Base-by-base conservation (phyloP, 768 basidiomycete genomes). In the Nevesoporus exiguus region DNA sequence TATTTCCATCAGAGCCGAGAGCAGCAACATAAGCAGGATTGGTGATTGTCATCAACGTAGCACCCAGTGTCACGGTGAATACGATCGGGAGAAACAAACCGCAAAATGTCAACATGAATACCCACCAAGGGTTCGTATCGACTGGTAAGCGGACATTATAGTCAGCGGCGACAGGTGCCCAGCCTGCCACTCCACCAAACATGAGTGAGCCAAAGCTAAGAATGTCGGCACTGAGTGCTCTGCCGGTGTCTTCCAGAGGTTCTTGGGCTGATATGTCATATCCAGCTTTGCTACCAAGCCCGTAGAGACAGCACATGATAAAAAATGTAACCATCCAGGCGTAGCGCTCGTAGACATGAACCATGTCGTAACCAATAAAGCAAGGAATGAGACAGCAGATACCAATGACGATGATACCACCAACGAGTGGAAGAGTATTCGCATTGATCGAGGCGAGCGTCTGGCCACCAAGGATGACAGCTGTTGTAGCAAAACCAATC, bases 401-500 rank as follows among this genome's bases (percentile, higher is more conserved):
- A 11, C 70, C 70, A 25, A 79, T 70, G 37, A 83, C 75, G 49
- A 80, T 72, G 51, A 82, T 74, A 31, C 79, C 80, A 3, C 71
- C 79, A 14, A 75, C 70, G 13, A 82, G 73, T 0, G 79, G 73
- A 4, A 81, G 72, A 0, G 73, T 73, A 9, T 69, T 71, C 21
- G 76, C 62, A 49, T 76, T 76, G 54, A 80, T 70, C 11, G 76
- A 76, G 5, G 76, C 74, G 47, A 79, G 73, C 0, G 77, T 77
- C 54, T 83, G 78, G 2, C 80, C 81, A 15, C 80, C 80, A 2
- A 80, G 71, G 48, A 83, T 80, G n/a, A 80, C 78, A 15, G 74
- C 71, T 0, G 71, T 74, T 19, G 73, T 71, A 15, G 76, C 71
- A 64, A 80, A 82, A 3, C 80, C 79, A n/a, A 80, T 63, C 49